Evolutionary conservation across 2,329 filamentous ascomycete species (phyloP).

Genomic region (Pseudocercospora pini-densiflorae): DNA sequence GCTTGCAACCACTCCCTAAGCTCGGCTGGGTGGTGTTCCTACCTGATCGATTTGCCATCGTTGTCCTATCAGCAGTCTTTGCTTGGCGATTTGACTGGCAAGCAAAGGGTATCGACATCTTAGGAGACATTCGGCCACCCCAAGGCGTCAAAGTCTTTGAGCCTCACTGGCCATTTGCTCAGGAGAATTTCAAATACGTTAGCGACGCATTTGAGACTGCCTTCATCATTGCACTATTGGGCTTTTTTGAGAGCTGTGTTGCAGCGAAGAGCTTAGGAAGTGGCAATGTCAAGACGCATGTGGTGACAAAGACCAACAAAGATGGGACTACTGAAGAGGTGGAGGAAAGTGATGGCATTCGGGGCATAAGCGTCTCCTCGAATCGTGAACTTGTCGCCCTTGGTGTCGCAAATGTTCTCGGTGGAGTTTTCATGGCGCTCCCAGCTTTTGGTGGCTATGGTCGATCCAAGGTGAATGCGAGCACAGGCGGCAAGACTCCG

Average conservation of each 20-base stretch:
- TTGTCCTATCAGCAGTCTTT: conserved; percentile 80
- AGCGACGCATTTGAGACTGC: conserved; percentile 86
- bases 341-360: conserved; percentile 59
- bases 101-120: conserved; percentile 75
- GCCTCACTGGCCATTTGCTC: conserved; percentile 84
- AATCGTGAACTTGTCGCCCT: conserved; percentile 94
- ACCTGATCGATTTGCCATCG: conserved; percentile 88
- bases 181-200: conserved; percentile 77
- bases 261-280: conserved; percentile 86
- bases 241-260: conserved; percentile 98
- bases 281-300: conserved; percentile 57
- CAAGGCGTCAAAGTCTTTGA: conserved; percentile 67
- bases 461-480: conserved; percentile 91
- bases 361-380: conserved; percentile 80
- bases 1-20: conserved; percentile 77
- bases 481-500: conserved; percentile 87
- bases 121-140: conserved; percentile 79
- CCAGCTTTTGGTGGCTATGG: conserved; percentile 97
- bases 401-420: conserved; percentile 87
- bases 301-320: conserved; percentile 48
- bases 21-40: conserved; percentile 73
- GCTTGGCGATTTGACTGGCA: conserved; percentile 81
- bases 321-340: conserved; percentile 38
- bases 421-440: conserved; percentile 88
- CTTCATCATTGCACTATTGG: conserved; percentile 89